Evolutionary conservation across 441 rosid genomes (phyloP).

Genomic region (Populus hybrid): DNA sequence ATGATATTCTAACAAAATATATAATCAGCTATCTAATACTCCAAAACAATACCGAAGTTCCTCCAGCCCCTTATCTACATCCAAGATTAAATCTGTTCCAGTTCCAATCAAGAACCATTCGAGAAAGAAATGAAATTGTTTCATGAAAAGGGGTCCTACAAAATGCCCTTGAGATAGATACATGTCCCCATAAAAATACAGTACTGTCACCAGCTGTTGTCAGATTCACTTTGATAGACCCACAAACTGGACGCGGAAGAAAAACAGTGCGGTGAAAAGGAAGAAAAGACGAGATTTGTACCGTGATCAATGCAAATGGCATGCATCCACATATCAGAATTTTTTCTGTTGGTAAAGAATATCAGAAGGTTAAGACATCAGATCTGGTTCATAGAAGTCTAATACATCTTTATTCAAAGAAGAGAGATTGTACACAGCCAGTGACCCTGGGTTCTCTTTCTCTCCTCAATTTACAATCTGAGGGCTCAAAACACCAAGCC

Average conservation of each 20-base stretch:
- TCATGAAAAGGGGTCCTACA: neutral
- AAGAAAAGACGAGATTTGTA: neutral
- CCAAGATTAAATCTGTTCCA: neutral
- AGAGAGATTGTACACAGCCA: neutral
- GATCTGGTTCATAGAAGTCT: neutral
- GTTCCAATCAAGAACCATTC: neutral
- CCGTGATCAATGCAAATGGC: neutral
- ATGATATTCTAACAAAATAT: too few species aligned
- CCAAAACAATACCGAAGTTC: too few species aligned
- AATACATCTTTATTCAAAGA: too few species aligned
- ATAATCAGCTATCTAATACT: too few species aligned
- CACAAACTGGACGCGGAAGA: neutral
- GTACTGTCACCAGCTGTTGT: neutral
- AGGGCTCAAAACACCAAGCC: neutral
- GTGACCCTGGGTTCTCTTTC: neutral
- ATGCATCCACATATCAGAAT: neutral
- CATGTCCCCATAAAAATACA: neutral
- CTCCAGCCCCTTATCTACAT: neutral
- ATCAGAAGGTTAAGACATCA: neutral
- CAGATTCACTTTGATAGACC: neutral
- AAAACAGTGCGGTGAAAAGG: neutral
- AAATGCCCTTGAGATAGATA: neutral
- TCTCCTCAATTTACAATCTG: neutral
- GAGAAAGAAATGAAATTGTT: neutral
- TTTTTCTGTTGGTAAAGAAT: neutral